Percentiles rank a stretch among this genome's conserved stretches.
Conservation (phyloP, 257 asterid genomes). For the Rauvolfia tetraphylla region DNA sequence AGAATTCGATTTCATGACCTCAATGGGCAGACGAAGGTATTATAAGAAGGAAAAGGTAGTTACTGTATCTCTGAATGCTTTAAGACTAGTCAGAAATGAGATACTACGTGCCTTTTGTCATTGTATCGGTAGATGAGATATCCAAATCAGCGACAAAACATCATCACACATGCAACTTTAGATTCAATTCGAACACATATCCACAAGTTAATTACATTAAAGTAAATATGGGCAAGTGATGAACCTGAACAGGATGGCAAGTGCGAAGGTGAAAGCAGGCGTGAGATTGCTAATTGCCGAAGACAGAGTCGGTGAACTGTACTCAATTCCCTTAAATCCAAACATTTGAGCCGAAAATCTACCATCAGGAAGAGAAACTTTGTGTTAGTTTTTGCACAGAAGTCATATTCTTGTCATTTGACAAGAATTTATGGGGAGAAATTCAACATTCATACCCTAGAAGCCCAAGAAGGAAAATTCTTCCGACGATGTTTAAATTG, state of each 20-base stretch:
- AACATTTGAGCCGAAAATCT: constrained; percentile 22
- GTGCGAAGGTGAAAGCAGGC: constrained; percentile 57
- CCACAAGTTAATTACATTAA: too few relatives aligned
- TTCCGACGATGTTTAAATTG: constrained; percentile 34
- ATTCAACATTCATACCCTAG: constrained; percentile 48
- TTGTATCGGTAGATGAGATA: too few relatives aligned
- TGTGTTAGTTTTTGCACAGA: too few relatives aligned
- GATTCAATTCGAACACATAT: too few relatives aligned
- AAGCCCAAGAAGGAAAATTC: constrained; percentile 56
- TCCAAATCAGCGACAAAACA: too few relatives aligned
- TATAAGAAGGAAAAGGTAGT: too few relatives aligned
- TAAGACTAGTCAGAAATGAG: too few relatives aligned
- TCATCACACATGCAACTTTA: too few relatives aligned
- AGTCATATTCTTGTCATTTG: neutral
- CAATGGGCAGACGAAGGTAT: neutral
- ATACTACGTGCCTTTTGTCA: too few relatives aligned
- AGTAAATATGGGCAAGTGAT: neutral
- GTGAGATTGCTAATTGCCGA: constrained; percentile 67
- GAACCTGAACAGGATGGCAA: constrained; percentile 37
- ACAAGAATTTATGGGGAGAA: too few relatives aligned
- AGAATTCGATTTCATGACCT: neutral
- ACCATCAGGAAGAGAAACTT: neutral
- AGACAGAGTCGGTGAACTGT: constrained; percentile 72
- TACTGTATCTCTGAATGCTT: too few relatives aligned
- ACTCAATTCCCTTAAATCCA: constrained; percentile 45